phyloP scores from a whole-genome alignment of 805 yeast species.

The Yamadazyma kitorensis region DNA sequence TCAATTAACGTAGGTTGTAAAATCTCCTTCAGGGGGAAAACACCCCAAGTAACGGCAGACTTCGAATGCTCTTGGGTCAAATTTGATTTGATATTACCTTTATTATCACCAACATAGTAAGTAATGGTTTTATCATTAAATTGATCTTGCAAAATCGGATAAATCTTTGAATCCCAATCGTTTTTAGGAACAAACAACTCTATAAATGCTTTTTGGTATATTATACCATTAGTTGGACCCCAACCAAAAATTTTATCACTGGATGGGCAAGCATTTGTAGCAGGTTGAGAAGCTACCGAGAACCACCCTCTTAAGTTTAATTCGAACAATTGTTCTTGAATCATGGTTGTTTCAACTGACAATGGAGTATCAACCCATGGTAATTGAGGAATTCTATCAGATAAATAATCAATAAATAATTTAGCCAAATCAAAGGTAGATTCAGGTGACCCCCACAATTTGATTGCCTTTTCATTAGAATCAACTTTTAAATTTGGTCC shows the following conservation, averaged over 20 bases:
- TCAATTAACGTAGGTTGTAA: constrained; percentile 91
- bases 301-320: constrained; percentile 73
- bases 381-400: constrained; percentile 68
- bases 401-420: constrained; percentile 69
- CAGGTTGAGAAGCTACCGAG: constrained; percentile 95
- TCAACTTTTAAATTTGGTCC: constrained; percentile 86
- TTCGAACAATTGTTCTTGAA: constrained; percentile 85
- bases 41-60: constrained; percentile 97
- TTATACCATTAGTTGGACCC: constrained; percentile 90
- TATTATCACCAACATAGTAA: constrained; percentile 69
- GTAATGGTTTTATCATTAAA: constrained; percentile 51
- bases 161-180: constrained; percentile 60
- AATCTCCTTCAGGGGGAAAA: constrained; percentile 85
- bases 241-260: constrained; percentile 92
- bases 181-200: constrained; percentile 69
- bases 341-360: constrained; percentile 85
- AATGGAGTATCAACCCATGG: constrained; percentile 93
- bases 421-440: constrained; percentile 56
- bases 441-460: constrained; percentile 79
- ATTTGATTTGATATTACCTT: constrained; percentile 60
- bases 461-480: constrained; percentile 56
- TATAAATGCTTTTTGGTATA: constrained; percentile 93
- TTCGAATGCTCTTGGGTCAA: constrained; percentile 45
- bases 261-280: constrained; percentile 74
- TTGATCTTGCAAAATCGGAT: constrained; percentile 45